These are phyloP conservation scores for Triticum turgidum DNA, from an alignment of 176 grass and related monocot genomes.

Conservation along the genomic window DNA sequence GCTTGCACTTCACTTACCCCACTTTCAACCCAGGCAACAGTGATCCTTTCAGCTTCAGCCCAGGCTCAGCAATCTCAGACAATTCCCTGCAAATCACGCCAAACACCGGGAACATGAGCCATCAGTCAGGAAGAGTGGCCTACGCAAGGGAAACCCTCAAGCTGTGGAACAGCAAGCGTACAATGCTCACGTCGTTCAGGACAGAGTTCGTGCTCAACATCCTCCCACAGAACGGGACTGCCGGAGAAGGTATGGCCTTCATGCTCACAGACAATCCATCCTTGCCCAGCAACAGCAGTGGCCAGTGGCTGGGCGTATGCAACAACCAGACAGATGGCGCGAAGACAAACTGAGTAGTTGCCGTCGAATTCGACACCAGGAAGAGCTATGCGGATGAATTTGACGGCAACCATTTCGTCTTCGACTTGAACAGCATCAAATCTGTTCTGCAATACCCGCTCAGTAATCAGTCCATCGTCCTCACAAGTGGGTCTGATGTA, in stretches of 20 bases:
- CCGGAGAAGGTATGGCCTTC: slow-evolving; percentile 31
- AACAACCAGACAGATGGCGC: background rate
- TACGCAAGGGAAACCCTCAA: background rate
- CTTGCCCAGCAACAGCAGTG: slow-evolving; percentile 24
- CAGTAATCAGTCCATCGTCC: slow-evolving; percentile 1
- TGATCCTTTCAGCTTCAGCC: background rate
- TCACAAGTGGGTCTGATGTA: slow-evolving; percentile 22
- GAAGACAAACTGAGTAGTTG: background rate
- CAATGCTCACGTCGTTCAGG: slow-evolving; percentile 29
- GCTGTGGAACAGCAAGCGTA: background rate
- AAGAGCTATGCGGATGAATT: background rate
- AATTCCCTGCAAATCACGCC: slow-evolving; percentile 29
- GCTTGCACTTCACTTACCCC: slow-evolving; percentile 35
- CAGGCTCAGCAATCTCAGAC: too few species aligned
- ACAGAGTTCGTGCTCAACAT: slow-evolving; percentile 53
- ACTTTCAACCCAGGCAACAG: background rate
- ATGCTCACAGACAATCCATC: slow-evolving; percentile 27
- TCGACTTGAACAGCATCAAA: slow-evolving; percentile 38
- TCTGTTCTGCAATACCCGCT: background rate
- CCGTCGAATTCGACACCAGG: background rate
- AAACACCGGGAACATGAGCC: background rate
- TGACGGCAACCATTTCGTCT: background rate
- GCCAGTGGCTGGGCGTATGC: slow-evolving; percentile 32
- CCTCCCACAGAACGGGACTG: background rate
- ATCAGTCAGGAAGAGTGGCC: slow-evolving; percentile 21